A percentile compares a stretch with the other conserved stretches of the same genome.
These are phyloP conservation scores for Russula ochroleuca DNA, from an alignment of 768 basidiomycete genomes.

Conservation along the genomic window DNA sequence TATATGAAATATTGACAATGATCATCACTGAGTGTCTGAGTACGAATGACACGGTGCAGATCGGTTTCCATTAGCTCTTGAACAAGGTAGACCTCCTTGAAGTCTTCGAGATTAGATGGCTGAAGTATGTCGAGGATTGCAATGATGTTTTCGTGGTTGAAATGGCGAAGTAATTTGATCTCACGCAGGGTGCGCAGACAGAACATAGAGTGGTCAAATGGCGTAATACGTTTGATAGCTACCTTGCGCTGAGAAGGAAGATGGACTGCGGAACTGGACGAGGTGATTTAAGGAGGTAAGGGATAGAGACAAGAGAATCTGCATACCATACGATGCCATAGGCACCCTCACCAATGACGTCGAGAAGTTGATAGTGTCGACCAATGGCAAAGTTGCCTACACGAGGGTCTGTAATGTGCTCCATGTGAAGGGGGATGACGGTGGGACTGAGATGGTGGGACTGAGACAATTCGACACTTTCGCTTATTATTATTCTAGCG, in stretches of 20 bases:
- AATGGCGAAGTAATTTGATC: conserved; percentile 89
- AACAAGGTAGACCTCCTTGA: conserved; percentile 79
- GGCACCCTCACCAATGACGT: conserved; percentile 87
- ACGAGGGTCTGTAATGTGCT: conserved; percentile 29
- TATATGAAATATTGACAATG: conserved; percentile 98
- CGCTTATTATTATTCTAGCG: not conserved
- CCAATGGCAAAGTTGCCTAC: conserved; percentile 40
- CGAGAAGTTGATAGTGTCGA: conserved; percentile 77
- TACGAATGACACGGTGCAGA: conserved; percentile 92
- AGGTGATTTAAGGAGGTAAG: conserved; percentile 18
- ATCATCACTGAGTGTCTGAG: conserved; percentile 90
- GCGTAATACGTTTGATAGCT: conserved; percentile 94
- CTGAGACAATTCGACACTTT: conserved; percentile 1
- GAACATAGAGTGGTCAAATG: conserved; percentile 96
- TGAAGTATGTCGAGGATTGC: conserved; percentile 91
- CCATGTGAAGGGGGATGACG: conserved; percentile 28
- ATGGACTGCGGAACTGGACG: conserved; percentile 70
- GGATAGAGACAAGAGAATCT: not conserved
- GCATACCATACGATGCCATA: conserved; percentile 86
- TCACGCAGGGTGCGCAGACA: conserved; percentile 88
- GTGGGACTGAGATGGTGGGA: not conserved
- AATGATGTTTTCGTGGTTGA: conserved; percentile 86
- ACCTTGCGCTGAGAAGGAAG: conserved; percentile 84
- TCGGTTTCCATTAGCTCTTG: conserved; percentile 91
- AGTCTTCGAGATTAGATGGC: conserved; percentile 64